A percentile compares a stretch with the other conserved stretches of the same genome.
Conservation (phyloP, 1,139 yeast species). For the Protomyces inouyei region DNA sequence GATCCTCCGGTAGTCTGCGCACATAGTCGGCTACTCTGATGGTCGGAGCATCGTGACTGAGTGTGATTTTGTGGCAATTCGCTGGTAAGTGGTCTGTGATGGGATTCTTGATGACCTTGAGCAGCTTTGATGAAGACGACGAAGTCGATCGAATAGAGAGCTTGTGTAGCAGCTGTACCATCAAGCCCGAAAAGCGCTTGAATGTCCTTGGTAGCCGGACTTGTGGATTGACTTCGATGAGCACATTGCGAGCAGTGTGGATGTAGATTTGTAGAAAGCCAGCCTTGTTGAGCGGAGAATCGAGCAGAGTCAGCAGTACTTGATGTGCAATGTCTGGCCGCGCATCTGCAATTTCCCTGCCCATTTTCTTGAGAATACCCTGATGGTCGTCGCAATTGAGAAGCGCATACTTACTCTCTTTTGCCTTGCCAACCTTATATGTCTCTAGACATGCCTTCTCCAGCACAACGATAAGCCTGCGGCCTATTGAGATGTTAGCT, state of each 20-base stretch:
- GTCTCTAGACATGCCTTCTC: slow-evolving; percentile 95
- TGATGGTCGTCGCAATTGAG: slow-evolving; percentile 98
- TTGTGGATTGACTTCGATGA: slow-evolving; percentile 90
- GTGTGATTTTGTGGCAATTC: slow-evolving; percentile 86
- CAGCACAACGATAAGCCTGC: slow-evolving; percentile 78
- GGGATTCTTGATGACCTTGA: slow-evolving; percentile 93
- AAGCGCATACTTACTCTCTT: slow-evolving; percentile 67
- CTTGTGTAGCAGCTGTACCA: slow-evolving; percentile 93
- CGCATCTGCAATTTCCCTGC: slow-evolving; percentile 94
- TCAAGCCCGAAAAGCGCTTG: slow-evolving; percentile 92
- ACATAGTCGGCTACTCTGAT: slow-evolving; percentile 86
- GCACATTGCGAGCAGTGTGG: slow-evolving; percentile 90
- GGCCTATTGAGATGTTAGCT: slow-evolving; percentile 54
- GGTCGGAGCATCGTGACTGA: slow-evolving; percentile 90
- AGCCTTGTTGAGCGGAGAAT: slow-evolving; percentile 95
- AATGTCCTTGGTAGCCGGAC: slow-evolving; percentile 97
- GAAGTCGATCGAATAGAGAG: slow-evolving; percentile 89
- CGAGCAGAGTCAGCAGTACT: slow-evolving; percentile 71
- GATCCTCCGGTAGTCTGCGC: slow-evolving; percentile 70
- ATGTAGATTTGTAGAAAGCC: slow-evolving; percentile 94
- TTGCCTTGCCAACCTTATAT: slow-evolving; percentile 65
- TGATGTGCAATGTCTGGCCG: slow-evolving; percentile 94
- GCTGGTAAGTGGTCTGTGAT: slow-evolving; percentile 95
- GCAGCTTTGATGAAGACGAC: slow-evolving; percentile 77
- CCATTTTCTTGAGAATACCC: slow-evolving; percentile 90